Conservation (phyloP, 2,329 filamentous ascomycete species). For the Sordariomycetes sp. region DNA sequence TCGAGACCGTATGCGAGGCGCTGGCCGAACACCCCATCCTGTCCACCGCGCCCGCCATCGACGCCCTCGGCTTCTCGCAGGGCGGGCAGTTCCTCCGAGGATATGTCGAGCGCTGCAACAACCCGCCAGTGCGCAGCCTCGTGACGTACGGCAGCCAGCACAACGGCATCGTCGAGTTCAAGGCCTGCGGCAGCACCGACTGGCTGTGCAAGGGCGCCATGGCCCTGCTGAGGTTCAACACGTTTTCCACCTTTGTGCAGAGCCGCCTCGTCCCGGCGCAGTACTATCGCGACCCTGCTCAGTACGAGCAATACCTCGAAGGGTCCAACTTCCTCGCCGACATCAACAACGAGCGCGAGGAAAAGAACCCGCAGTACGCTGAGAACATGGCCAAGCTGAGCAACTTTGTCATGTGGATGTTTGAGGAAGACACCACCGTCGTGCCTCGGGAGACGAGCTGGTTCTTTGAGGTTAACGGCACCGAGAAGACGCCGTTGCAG, state of each 20-base stretch:
- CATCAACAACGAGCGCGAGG: slow-evolving; percentile 80
- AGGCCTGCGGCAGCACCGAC: slow-evolving; percentile 61
- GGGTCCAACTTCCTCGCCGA: slow-evolving; percentile 85
- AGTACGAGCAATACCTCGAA: slow-evolving; percentile 62
- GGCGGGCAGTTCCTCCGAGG: slow-evolving; percentile 93
- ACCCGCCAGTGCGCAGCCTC: slow-evolving; percentile 63
- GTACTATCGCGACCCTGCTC: slow-evolving; percentile 74
- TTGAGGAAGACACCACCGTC: slow-evolving; percentile 76
- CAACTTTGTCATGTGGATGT: slow-evolving; percentile 83
- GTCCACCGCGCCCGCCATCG: slow-evolving; percentile 71
- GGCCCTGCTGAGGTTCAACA: slow-evolving; percentile 67
- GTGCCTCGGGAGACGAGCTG: slow-evolving; percentile 85
- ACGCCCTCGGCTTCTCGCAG: slow-evolving; percentile 91
- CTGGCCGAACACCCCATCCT: slow-evolving; percentile 71
- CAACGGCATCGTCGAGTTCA: slow-evolving; percentile 82
- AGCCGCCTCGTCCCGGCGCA: slow-evolving; percentile 79
- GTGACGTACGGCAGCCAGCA: slow-evolving; percentile 89
- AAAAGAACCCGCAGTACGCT: slow-evolving; percentile 69
- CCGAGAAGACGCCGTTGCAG: slow-evolving; percentile 56
- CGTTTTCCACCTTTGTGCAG: slow-evolving; percentile 75
- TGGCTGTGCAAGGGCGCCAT: slow-evolving; percentile 76
- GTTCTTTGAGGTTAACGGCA: slow-evolving; percentile 80
- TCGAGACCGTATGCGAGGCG: slow-evolving; percentile 68
- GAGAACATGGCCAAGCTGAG: slow-evolving; percentile 59
- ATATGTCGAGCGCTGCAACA: slow-evolving; percentile 81